Percentiles rank a stretch among this genome's conserved stretches.
Conservation (phyloP, 345 rosid genomes). For the Boechera retrofracta region DNA sequence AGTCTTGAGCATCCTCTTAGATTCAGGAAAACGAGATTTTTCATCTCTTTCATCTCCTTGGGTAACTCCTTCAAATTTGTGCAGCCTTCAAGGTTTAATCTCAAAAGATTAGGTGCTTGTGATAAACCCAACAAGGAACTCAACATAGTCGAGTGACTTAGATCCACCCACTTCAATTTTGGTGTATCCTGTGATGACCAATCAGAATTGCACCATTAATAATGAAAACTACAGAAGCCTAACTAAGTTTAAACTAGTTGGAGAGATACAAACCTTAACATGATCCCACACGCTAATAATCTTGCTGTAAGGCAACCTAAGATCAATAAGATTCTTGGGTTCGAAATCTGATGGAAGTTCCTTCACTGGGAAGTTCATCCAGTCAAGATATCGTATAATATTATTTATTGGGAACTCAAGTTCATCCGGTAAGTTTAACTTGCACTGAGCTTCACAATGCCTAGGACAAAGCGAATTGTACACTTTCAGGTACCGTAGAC, state of each 20-base stretch:
- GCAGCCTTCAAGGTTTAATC: constrained; percentile 38
- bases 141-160: constrained; percentile 26
- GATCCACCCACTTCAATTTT: constrained; percentile 32
- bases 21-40: constrained; percentile 8
- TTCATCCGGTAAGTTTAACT: neutral
- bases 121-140: constrained; percentile 19
- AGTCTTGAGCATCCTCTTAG: constrained; percentile 38
- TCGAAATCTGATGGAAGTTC: constrained; percentile 35
- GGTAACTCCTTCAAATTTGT: constrained; percentile 21
- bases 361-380: constrained; percentile 9
- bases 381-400: constrained; percentile 26
- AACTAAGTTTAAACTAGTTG: no score
- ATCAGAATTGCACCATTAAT: no score
- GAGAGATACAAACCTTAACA: no score
- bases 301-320: constrained; percentile 20
- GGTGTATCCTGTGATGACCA: constrained; percentile 14
- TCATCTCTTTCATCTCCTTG: constrained; percentile 10
- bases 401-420: neutral
- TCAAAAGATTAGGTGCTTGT: constrained; percentile 26
- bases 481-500: no score
- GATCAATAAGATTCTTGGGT: constrained; percentile 29
- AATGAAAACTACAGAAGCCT: no score
- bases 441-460: neutral
- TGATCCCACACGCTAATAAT: no score
- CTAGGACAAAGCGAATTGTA: neutral